A percentile compares a stretch with the other conserved stretches of the same genome.
Conservation (phyloP, 2,329 filamentous ascomycete species). For the Byssochlamys sp. region DNA sequence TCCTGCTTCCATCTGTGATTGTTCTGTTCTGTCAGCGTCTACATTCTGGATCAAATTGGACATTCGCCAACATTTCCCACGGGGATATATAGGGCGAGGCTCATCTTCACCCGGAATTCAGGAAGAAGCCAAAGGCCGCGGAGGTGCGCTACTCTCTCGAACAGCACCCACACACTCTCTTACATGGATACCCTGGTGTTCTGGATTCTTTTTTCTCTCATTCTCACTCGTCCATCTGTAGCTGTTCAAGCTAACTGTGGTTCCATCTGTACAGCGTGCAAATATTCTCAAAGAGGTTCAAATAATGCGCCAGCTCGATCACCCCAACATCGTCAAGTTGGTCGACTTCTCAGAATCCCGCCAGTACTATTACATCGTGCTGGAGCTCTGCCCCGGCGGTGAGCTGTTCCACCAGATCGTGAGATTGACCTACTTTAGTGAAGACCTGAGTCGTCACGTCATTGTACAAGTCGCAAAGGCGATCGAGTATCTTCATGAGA, state of each 20-base stretch:
- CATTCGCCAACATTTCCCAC: slow-evolving; percentile 43
- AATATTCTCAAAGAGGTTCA: slow-evolving; percentile 98
- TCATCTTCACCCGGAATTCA: slow-evolving; percentile 92
- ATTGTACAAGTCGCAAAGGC: slow-evolving; percentile 93
- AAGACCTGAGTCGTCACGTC: slow-evolving; percentile 86
- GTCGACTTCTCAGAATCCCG: slow-evolving; percentile 86
- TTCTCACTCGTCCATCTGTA: slow-evolving; percentile 4
- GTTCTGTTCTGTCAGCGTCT: slow-evolving; percentile 17
- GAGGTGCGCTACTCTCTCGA: slow-evolving; percentile 65
- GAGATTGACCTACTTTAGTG: slow-evolving; percentile 94
- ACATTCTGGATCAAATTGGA: slow-evolving; percentile 20
- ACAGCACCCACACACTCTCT: slow-evolving; percentile 17
- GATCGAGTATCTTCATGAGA: slow-evolving; percentile 85
- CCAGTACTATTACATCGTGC: slow-evolving; percentile 94
- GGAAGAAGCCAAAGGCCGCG: slow-evolving; percentile 86
- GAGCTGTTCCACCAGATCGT: slow-evolving; percentile 98
- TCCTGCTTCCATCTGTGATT: slow-evolving; percentile 15
- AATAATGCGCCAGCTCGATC: slow-evolving; percentile 94
- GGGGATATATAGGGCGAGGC: slow-evolving; percentile 62
- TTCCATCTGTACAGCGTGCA: slow-evolving; percentile 55
- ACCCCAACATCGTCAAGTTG: slow-evolving; percentile 90
- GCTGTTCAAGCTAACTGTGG: slow-evolving; percentile 15
- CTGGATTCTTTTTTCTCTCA: background rate
- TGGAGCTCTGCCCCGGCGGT: slow-evolving; percentile 88
- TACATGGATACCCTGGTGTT: slow-evolving; percentile 3